Conservation (phyloP, 352 stramenopile genomes). For the Globisporangium canariense region DNA sequence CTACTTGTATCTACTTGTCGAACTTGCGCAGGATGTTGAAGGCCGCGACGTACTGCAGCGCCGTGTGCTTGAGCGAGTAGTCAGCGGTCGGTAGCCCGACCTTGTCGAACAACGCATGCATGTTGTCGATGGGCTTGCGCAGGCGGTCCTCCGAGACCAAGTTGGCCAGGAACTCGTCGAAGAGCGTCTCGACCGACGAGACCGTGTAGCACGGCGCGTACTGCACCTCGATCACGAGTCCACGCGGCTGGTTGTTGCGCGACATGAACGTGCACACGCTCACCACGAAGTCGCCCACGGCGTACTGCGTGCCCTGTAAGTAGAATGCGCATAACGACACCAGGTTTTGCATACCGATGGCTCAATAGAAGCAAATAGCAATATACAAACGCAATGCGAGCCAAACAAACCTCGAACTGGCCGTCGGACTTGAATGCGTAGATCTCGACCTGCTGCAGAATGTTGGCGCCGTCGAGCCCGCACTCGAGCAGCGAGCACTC, state of each 20-base stretch:
- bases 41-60: slow-evolving; percentile 82
- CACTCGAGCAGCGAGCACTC: slow-evolving; percentile 82
- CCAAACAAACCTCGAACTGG: slow-evolving; percentile 65
- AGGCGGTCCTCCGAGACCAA: slow-evolving; percentile 64
- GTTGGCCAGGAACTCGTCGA: slow-evolving; percentile 79
- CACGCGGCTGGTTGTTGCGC: slow-evolving; percentile 74
- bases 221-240: slow-evolving; percentile 81
- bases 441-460: slow-evolving; percentile 87
- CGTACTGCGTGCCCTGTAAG: slow-evolving; percentile 65
- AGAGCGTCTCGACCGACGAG: slow-evolving; percentile 69
- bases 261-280: slow-evolving; percentile 88
- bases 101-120: slow-evolving; percentile 69
- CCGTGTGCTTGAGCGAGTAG: slow-evolving; percentile 87
- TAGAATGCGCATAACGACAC: background rate
- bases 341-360: background rate
- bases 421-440: slow-evolving; percentile 87
- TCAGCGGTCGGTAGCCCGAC: slow-evolving; percentile 59
- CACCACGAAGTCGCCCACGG: slow-evolving; percentile 82
- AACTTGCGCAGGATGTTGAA: slow-evolving; percentile 87
- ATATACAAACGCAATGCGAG: background rate
- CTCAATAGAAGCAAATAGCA: too few species aligned
- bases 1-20: slow-evolving; percentile 42
- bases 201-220: slow-evolving; percentile 82
- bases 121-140: slow-evolving; percentile 72
- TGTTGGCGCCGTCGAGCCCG: slow-evolving; percentile 78